Percentiles rank a stretch among this genome's conserved stretches.
Evolutionary conservation across 371 early-diverging fungal species (phyloP).

Genomic region (Mucor velutinosus): DNA sequence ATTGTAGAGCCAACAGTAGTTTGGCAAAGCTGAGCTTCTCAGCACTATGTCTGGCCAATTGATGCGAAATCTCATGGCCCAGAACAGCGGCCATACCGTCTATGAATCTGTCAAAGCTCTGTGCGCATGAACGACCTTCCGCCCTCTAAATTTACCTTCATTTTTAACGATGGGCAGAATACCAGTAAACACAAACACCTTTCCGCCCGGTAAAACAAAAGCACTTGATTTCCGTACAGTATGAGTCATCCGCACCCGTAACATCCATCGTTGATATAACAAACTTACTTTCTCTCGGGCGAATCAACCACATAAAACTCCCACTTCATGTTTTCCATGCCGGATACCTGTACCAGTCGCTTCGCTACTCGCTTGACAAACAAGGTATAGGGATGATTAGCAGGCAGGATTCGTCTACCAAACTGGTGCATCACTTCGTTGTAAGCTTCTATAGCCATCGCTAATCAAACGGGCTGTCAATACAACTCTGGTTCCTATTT

Average conservation of each 20-base stretch:
- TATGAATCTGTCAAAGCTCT: background rate
- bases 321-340: constrained; percentile 72
- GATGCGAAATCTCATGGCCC: constrained; percentile 90
- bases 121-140: background rate
- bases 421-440: constrained; percentile 67
- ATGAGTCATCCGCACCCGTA: background rate
- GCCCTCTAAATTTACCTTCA: constrained; percentile 47
- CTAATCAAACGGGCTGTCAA: constrained; percentile 2
- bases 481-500: background rate
- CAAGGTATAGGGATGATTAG: constrained; percentile 55
- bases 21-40: constrained; percentile 82
- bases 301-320: constrained; percentile 82
- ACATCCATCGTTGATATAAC: background rate
- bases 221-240: constrained; percentile 54
- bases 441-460: constrained; percentile 71
- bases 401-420: constrained; percentile 61
- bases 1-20: constrained; percentile 53
- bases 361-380: constrained; percentile 69
- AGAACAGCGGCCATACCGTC: constrained; percentile 93
- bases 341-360: constrained; percentile 70
- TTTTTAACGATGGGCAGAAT: constrained; percentile 79
- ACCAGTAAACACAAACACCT: constrained; percentile 90
- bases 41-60: constrained; percentile 80
- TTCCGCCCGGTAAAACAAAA: constrained; percentile 92
- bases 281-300: constrained; percentile 69